These are phyloP conservation scores for Pharus latifolius DNA, from an alignment of 176 grass and related monocot species.

Conservation along the genomic window DNA sequence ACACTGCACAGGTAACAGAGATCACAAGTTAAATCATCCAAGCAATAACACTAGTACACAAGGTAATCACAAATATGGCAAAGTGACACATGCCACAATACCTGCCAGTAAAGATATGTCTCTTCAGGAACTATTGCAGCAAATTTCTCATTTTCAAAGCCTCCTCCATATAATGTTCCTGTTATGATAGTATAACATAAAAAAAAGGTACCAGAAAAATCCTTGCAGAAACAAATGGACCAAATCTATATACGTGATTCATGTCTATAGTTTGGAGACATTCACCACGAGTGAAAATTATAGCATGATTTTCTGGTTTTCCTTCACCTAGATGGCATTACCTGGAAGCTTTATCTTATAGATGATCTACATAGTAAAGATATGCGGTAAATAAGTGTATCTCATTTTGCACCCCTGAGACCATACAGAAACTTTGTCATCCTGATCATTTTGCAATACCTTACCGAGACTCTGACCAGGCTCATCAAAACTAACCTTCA, in stretches of 20 bases:
- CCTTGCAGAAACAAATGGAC: not conserved
- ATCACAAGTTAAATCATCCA: not conserved
- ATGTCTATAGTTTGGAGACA: constrained; percentile 98
- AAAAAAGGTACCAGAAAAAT: not conserved
- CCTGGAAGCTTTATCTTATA: constrained; percentile 98
- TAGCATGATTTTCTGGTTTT: constrained; percentile 98
- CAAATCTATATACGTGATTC: constrained; percentile 69
- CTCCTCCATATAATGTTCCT: constrained; percentile 99
- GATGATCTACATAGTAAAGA: constrained; percentile 43
- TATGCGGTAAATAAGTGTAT: not conserved
- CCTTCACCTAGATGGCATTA: constrained; percentile 91
- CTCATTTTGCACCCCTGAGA: constrained; percentile 1
- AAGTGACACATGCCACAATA: constrained; percentile 18
- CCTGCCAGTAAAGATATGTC: constrained; percentile 99
- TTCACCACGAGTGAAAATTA: constrained; percentile 97
- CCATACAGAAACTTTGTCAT: not conserved
- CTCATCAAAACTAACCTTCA: constrained; percentile 52
- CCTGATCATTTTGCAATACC: constrained; percentile 33
- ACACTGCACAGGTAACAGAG: constrained; percentile 53
- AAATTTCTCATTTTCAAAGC: constrained; percentile 99
- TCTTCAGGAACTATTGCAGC: constrained; percentile 79
- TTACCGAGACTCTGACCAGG: constrained; percentile 88
- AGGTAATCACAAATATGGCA: not conserved
- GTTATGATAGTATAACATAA: constrained; percentile 18
- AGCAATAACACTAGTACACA: not conserved